Conservation (phyloP, 2,329 filamentous ascomycete genomes). For the Hypoxylon rubiginosum region DNA sequence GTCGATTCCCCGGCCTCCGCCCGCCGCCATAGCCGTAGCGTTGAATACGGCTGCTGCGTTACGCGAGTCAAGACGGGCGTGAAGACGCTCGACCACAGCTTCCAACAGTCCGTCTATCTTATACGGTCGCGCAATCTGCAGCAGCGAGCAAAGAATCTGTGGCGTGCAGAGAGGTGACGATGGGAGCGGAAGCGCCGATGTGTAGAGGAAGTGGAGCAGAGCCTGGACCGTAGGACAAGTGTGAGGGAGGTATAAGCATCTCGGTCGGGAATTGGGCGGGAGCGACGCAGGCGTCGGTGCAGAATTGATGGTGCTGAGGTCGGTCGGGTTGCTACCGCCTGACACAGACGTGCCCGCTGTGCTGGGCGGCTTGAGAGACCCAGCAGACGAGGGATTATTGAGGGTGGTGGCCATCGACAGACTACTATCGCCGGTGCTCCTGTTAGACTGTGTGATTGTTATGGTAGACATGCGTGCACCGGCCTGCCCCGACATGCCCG, state of each 20-base stretch:
- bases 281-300: constrained; percentile 70
- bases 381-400: constrained; percentile 51
- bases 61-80: constrained; percentile 88
- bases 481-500: constrained; percentile 68
- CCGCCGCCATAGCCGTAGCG: constrained; percentile 96
- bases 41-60: constrained; percentile 99
- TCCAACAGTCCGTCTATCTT: constrained; percentile 93
- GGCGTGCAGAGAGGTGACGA: constrained; percentile 87
- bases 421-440: constrained; percentile 63
- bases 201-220: constrained; percentile 93
- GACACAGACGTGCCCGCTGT: constrained; percentile 62
- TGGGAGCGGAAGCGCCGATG: constrained; percentile 83
- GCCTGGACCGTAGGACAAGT: constrained; percentile 91
- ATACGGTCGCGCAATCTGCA: constrained; percentile 94
- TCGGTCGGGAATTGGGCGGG: constrained; percentile 76
- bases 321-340: constrained; percentile 55
- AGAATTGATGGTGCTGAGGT: constrained; percentile 65
- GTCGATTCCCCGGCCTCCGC: constrained; percentile 86
- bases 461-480: constrained; percentile 82
- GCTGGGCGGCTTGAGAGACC: constrained; percentile 59
- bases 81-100: constrained; percentile 90
- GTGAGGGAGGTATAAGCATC: constrained; percentile 93
- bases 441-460: constrained; percentile 81
- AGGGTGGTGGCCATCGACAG: constrained; percentile 61
- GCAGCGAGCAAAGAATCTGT: constrained; percentile 93